Base-by-base conservation (phyloP, 2,329 filamentous ascomycete species). In the Ceratocystis colombiana region DNA sequence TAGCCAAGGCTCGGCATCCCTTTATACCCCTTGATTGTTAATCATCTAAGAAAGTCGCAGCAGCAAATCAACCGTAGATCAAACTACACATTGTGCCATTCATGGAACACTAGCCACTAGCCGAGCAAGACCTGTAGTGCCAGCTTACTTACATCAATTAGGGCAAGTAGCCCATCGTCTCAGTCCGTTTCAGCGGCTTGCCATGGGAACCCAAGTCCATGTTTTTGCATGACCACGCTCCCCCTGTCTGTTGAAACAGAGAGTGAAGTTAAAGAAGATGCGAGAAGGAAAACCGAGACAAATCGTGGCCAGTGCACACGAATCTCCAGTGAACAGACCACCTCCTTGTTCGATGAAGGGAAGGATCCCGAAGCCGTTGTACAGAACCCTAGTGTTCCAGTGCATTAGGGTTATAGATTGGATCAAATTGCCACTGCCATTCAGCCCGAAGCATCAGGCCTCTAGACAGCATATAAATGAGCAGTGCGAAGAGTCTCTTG, bases 221-320 rank as follows among this genome's bases (percentile, higher is more conserved):
- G 37, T 15, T 41, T 15, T 4, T 41, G 37, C 55, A 59, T 59
- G 20, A 17, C 28, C 55, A 33, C 28, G 2, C 15, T 25, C 7
- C 8, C 55, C 55, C 25, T 59, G 55, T n/a, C 15, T 17, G 10
- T 50, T 59, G 55, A 59, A 59, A 59, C 55, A n/a, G 33, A 33
- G 33, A n/a, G 28, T 30, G 55, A 30, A 59, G n/a, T 25, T 25
- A 6, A 37, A 33, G 28, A 57, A 57, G 5, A 33, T 3, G 53
- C 5, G 30, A 22, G 12, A 33, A 57, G 55, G 10, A 59, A 15
- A 37, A 2, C 25, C 7, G 15, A 59, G 17, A 30, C 22, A 57
- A 37, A 30, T 8, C 55, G 15, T 20, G 12, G 25, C 17, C 55
- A 59, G 30, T 28, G 48, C 48, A 30, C 55, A 37, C 55, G 37